Conservation (phyloP, 2,329 filamentous ascomycete genomes). For the Epichloe hybrida region DNA sequence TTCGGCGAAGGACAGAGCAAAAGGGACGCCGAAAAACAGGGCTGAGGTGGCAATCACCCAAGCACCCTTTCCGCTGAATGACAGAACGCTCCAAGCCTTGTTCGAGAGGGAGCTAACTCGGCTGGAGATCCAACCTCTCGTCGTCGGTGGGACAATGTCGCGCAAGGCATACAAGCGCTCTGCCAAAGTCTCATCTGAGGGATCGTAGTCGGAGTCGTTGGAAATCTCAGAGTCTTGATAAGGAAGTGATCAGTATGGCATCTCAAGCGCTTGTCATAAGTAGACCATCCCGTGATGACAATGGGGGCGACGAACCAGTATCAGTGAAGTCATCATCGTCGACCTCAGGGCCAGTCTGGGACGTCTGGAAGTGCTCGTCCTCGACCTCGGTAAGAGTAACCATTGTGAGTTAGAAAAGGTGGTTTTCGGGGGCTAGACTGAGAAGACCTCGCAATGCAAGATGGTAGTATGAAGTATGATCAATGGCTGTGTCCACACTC, state of each 20-base stretch:
- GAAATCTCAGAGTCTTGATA: constrained; percentile 67
- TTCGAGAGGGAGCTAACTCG: constrained; percentile 40
- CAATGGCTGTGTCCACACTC: background rate
- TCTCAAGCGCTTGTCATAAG: background rate
- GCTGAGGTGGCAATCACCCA: constrained; percentile 88
- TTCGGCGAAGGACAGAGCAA: constrained; percentile 83
- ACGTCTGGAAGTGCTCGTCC: constrained; percentile 80
- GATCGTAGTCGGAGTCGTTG: constrained; percentile 59
- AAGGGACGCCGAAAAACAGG: constrained; percentile 82
- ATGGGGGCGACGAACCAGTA: constrained; percentile 50
- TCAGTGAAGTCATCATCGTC: constrained; percentile 91
- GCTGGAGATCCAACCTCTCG: constrained; percentile 53
- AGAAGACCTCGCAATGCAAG: background rate
- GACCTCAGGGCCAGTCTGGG: constrained; percentile 57
- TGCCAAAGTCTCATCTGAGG: constrained; percentile 41
- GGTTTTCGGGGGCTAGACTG: background rate
- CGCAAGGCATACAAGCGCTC: constrained; percentile 61
- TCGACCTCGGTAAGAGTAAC: constrained; percentile 94
- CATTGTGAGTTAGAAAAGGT: constrained; percentile 42
- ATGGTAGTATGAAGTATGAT: too few species aligned
- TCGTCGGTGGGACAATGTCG: constrained; percentile 63
- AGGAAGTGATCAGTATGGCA: constrained; percentile 1
- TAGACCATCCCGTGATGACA: background rate
- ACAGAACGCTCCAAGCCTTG: constrained; percentile 39
- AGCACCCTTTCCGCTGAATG: constrained; percentile 70